phyloP scores from a whole-genome alignment of 371 early-diverging fungal genomes.

The Gilbertella persicaria region DNA sequence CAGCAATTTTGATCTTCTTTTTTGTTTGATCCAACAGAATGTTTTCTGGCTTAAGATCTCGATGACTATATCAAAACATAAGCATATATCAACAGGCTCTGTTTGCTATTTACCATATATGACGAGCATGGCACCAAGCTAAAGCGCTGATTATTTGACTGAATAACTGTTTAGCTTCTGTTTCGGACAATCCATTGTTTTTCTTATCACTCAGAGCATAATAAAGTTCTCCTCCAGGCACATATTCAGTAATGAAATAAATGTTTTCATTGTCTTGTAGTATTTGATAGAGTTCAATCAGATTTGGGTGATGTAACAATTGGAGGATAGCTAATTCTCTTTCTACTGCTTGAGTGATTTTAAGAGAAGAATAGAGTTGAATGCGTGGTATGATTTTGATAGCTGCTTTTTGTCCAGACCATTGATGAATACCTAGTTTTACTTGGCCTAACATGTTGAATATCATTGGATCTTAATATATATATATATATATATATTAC shows the following conservation, averaged over 20 bases:
- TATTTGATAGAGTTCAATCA: constrained; percentile 65
- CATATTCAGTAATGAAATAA: constrained; percentile 44
- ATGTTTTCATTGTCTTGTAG: constrained; percentile 54
- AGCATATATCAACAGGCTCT: neutral
- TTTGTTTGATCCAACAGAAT: constrained; percentile 67
- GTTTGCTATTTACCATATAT: constrained; percentile 37
- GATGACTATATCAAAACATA: constrained; percentile 63
- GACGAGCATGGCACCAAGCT: constrained; percentile 83
- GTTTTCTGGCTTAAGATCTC: constrained; percentile 92
- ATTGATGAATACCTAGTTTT: constrained; percentile 40
- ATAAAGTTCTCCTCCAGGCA: constrained; percentile 44
- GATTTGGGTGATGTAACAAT: constrained; percentile 64
- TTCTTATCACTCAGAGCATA: constrained; percentile 35
- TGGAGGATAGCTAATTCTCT: constrained; percentile 75
- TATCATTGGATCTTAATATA: neutral
- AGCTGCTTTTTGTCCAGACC: constrained; percentile 38
- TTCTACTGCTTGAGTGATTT: constrained; percentile 59
- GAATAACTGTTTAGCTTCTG: constrained; percentile 85
- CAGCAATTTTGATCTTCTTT: constrained; percentile 77
- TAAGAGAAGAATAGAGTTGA: constrained; percentile 35
- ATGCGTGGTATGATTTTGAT: constrained; percentile 43
- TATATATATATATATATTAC: constrained; percentile 10
- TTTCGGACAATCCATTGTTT: constrained; percentile 51
- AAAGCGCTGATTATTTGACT: constrained; percentile 92
- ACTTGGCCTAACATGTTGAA: constrained; percentile 30